Evolutionary conservation across 202 grass and related monocot species (phyloP), one percentile per base, ranked within the genome.

Genomic region (Panicum hallii): DNA sequence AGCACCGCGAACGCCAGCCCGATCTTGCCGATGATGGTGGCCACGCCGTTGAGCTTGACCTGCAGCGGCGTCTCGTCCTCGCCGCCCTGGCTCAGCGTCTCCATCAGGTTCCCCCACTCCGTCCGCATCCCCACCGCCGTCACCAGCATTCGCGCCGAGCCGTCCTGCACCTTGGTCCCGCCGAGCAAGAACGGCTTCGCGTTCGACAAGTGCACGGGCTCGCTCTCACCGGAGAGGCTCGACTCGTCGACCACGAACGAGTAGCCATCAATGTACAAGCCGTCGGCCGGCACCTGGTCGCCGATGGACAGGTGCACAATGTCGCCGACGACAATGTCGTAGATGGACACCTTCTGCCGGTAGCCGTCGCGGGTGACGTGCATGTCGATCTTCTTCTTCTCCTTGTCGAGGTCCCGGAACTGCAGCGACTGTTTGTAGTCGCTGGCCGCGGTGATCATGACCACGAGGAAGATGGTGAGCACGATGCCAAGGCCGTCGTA

Each of bases 331-430:
- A 99, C 91, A 5, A 96, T 44, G 54, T 96, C 96, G 61, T 99
- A 94, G 75, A 99, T 96, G 40, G 91, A 94, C 8, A 96, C 89
- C 74, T 96, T 99, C 85, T 99, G 93, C 23, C 91, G 72, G 83
- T 90, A 96, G 19, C 90, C 90, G 70, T 99, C 96, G 36, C 96
- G 88, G 3, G 89, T 99, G 20, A 95, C 93, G 49, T 99, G 93
- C 38, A 96, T 86, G 34, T 86, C 91, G n/a, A 99, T 99, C 88
- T 90, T 99, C 89, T 96, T 96, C 93, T 99, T 99, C 89, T 99
- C 96, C 87, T 82, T 86, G 73, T 99, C 96, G 11, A 99, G 89
- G 86, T 99, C 96, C 56, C 93, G 74, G 63, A 99, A 94, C 79
- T 99, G 96, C 42, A 99, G 89, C 42, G 96, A 99, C 77, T 96